These are phyloP conservation scores for Melocanna baccifera DNA, from an alignment of 176 grass and related monocot species.

Conservation along the genomic window DNA sequence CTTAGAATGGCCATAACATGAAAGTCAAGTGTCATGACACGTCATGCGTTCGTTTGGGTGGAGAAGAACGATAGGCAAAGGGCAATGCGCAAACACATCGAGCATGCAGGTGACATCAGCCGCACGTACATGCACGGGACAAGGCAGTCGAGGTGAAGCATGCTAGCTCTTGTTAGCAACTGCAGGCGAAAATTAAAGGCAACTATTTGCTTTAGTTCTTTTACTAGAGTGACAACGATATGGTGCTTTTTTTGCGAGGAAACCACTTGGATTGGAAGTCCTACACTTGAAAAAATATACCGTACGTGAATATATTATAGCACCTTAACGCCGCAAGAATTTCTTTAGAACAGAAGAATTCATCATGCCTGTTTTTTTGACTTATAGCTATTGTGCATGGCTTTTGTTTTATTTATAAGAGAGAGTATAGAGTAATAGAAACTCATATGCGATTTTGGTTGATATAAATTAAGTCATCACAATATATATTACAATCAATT, in stretches of 20 bases:
- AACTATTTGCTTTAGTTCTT: neutral
- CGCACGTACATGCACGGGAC: neutral
- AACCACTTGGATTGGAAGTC: neutral
- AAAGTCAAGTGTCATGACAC: neutral
- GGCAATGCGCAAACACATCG: neutral
- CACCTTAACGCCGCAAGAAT: neutral
- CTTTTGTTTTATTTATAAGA: no score
- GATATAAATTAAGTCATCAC: no score
- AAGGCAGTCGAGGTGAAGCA: neutral
- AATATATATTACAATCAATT: no score
- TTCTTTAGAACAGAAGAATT: neutral
- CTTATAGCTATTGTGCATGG: no score
- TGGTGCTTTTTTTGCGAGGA: neutral
- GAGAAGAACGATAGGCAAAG: neutral
- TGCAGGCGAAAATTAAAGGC: neutral
- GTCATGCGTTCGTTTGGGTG: neutral
- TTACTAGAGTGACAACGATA: neutral
- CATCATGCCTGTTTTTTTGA: no score
- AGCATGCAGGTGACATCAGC: neutral
- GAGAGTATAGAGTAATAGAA: no score
- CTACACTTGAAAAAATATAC: neutral
- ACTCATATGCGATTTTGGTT: no score
- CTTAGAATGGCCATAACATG: neutral
- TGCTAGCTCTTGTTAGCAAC: neutral
- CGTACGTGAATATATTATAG: neutral